Percentiles rank a stretch among this genome's conserved stretches.
Conservation (phyloP, 1,284 basidiomycete species). For the Cerioporus squamosus region DNA sequence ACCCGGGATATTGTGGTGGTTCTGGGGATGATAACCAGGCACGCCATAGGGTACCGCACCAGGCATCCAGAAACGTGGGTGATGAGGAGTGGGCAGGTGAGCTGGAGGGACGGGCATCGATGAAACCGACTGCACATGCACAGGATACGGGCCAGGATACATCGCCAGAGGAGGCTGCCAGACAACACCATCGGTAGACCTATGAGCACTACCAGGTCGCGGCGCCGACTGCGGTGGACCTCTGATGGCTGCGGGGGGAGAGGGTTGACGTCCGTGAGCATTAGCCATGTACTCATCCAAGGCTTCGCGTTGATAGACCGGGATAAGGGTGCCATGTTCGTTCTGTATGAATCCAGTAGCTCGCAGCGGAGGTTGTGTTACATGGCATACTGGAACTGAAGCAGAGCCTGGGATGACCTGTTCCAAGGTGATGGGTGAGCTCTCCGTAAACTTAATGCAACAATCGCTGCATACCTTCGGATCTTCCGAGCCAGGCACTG, state of each 20-base stretch:
- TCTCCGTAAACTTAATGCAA: no score
- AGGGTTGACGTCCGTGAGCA: constrained; percentile 26
- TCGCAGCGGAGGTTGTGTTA: constrained; percentile 58
- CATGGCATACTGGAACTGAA: not conserved
- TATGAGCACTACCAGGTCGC: not conserved
- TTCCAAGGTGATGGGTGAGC: no score
- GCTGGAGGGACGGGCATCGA: not conserved
- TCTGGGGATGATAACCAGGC: not conserved
- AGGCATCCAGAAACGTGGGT: constrained; percentile 22
- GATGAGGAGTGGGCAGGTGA: not conserved
- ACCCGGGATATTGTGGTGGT: not conserved
- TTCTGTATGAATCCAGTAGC: constrained; percentile 75
- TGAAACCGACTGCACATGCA: not conserved
- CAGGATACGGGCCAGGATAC: constrained; percentile 9
- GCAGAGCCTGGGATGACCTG: no score
- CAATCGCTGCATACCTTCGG: not conserved
- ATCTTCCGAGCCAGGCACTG: not conserved
- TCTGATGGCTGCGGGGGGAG: constrained; percentile 3
- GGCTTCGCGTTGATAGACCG: constrained; percentile 73
- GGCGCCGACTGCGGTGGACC: not conserved
- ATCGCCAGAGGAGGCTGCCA: constrained; percentile 1
- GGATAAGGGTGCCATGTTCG: constrained; percentile 69
- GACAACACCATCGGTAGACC: not conserved
- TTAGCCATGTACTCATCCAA: constrained; percentile 58
- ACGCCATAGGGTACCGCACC: constrained; percentile 3